phyloP scores from a whole-genome alignment of 2,329 filamentous ascomycete species.

The Fusarium brevicatenulatum region DNA sequence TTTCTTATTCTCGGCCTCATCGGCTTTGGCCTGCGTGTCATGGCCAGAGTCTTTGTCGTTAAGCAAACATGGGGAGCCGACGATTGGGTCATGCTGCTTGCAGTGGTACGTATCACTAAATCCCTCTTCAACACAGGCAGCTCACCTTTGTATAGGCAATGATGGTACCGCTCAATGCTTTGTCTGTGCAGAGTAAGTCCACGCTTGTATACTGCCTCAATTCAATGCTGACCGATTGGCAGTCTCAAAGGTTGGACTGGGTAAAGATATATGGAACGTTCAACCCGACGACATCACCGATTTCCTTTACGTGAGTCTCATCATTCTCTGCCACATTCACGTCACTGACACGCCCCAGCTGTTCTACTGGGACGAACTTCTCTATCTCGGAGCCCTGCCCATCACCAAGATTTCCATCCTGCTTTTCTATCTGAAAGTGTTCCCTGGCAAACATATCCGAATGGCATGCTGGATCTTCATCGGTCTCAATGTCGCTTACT shows the following conservation, averaged over 20 bases:
- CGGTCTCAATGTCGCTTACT: constrained; percentile 29
- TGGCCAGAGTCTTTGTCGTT: constrained; percentile 13
- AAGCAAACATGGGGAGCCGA: constrained; percentile 21
- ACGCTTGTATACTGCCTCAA: accelerated
- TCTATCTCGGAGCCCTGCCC: constrained; percentile 4
- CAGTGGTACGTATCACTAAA: neutral
- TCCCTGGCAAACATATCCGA: neutral
- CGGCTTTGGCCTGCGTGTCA: constrained; percentile 9
- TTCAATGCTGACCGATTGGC: accelerated
- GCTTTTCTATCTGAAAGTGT: constrained; percentile 20
- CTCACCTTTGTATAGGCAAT: neutral
- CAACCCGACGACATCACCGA: constrained; percentile 7
- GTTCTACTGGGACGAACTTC: constrained; percentile 15
- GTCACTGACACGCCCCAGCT: neutral
- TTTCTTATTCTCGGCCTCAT: constrained; percentile 6
- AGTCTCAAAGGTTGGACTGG: neutral
- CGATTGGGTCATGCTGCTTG: constrained; percentile 19
- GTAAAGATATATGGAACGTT: constrained; percentile 19
- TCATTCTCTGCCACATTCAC: accelerated
- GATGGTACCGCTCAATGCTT: constrained; percentile 14
- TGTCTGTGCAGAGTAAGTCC: constrained; percentile 2
- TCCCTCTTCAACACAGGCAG: accelerated
- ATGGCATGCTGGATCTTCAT: constrained; percentile 21
- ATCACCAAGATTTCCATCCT: constrained; percentile 17
- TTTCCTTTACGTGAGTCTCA: neutral